Evolutionary conservation across 1,139 yeast species (phyloP), one percentile per base, ranked within the genome.

Genomic region (Candida sp.): DNA sequence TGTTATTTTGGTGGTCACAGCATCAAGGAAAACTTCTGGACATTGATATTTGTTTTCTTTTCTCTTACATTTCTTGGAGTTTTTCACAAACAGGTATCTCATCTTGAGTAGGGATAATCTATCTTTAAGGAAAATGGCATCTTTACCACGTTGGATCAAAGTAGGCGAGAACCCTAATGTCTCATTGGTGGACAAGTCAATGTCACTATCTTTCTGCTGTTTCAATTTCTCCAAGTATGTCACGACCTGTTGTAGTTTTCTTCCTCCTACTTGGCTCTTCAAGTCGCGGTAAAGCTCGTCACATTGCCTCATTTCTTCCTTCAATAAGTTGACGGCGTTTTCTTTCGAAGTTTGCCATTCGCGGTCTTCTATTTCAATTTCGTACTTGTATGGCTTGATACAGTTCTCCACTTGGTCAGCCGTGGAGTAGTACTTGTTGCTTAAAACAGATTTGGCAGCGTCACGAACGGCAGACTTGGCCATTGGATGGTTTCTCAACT

Each of bases 381-480:
- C 99, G 68, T 94, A 94, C 70, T 96, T 96, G 72, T 88, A 94
- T 2, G 99, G 99, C 68, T 96, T 96, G 63, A 96, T 93, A 72
- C 98, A 93, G 68, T 94, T 96, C 65, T 96, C 99, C 12, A 96
- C 99, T 67, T 96, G 99, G 66, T 96, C 99, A 0, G 99, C 96
- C 0, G 99, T 94, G 1, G 97, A 88, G 58, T 88, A 91, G 65
- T 83, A 94, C 57, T 94, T 84, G 37, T 89, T 75, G 55, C 86
- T 84, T 55, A 96, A 74, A 2, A 96, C 97, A 25, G 86, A 76
- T 40, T 84, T 81, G 0, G 97, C 96, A 0, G 98, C 96, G 44
- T 92, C 96, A 50, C 81, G 83, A 26, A 96, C 94, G 5, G 92
- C 86, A 39, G 84, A 82, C 58, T 85, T 84, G 1, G 97, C 96